These are phyloP conservation scores for Pythium utonaiense DNA, from an alignment of 352 stramenopile species.

Conservation along the genomic window DNA sequence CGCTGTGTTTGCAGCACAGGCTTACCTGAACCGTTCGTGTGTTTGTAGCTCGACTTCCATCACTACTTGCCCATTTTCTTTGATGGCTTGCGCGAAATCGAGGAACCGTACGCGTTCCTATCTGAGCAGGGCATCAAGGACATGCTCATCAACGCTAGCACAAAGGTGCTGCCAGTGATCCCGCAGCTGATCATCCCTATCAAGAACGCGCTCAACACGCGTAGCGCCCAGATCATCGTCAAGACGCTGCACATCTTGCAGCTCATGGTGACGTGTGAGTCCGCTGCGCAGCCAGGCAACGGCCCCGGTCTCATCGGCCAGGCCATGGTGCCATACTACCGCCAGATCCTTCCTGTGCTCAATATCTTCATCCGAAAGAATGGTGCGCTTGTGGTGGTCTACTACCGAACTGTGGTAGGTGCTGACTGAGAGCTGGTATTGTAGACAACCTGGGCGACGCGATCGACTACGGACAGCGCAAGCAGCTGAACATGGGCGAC, in stretches of 20 bases:
- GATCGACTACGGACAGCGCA: constrained; percentile 96
- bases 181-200: constrained; percentile 98
- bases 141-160: constrained; percentile 94
- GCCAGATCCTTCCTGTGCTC: constrained; percentile 95
- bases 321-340: constrained; percentile 97
- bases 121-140: constrained; percentile 96
- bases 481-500: constrained; percentile 93
- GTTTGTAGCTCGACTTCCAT: constrained; percentile 93
- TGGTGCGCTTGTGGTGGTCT: constrained; percentile 40
- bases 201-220: constrained; percentile 96
- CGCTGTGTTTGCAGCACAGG: no score
- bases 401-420: no score
- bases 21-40: no score
- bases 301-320: constrained; percentile 91
- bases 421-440: not conserved
- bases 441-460: constrained; percentile 94
- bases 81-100: constrained; percentile 94
- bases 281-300: constrained; percentile 68
- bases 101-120: constrained; percentile 96
- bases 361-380: constrained; percentile 98
- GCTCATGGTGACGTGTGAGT: constrained; percentile 93
- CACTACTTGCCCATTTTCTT: constrained; percentile 99
- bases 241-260: constrained; percentile 97
- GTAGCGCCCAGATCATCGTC: constrained; percentile 91
- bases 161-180: constrained; percentile 96